Base-by-base conservation (phyloP, 345 rosid genomes). In the Gossypium raimondii region DNA sequence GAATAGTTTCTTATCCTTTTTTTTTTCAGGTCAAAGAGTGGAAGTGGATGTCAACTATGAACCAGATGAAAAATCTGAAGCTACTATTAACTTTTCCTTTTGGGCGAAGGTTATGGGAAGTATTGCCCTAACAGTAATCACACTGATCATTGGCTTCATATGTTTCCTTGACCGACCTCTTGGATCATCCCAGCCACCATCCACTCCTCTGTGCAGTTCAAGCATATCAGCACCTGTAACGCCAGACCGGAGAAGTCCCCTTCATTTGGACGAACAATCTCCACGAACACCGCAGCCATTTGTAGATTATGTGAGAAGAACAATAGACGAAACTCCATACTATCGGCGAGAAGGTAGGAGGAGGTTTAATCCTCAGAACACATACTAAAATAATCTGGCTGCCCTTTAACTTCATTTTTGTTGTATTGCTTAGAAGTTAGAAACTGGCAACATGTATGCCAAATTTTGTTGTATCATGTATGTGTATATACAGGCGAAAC, bases 211-310 rank as follows among this genome's bases (percentile, higher is more conserved):
- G 56, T 81, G 85, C 25, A 67, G 81, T 29, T 82, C 84, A 57
- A 78, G 29, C 25, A 58, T 65, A 41, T 2, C 80, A 52, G 86
- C 82, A 73, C 91, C 89, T 9, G 69, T 38, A 17, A 88, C 93
- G 25, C 97, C 97, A 0, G 87, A 72, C 16, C 86, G 82, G 14
- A 75, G 87, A 75, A 85, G 83, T 70, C 81, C 87, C n/a, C 17
- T 76, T 61, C 65, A 64, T 67, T 67, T 76, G 55, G 79, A 67
- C 7, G 97, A 94, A 20, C 84, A 84, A 73, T 87, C 97, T 45
- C 98, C 97, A 0, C 82, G 85, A 79, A 94, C 97, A 27, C 98
- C 98, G 2, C 92, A 87, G 78, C 97, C 97, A 2, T 94, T 89
- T 51, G 79, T 94, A 67, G 97, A 92, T 34, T 92, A 92, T 55